These are phyloP conservation scores for Psidium friedrichsthalianum DNA, from an alignment of 345 rosid species.

Conservation along the genomic window DNA sequence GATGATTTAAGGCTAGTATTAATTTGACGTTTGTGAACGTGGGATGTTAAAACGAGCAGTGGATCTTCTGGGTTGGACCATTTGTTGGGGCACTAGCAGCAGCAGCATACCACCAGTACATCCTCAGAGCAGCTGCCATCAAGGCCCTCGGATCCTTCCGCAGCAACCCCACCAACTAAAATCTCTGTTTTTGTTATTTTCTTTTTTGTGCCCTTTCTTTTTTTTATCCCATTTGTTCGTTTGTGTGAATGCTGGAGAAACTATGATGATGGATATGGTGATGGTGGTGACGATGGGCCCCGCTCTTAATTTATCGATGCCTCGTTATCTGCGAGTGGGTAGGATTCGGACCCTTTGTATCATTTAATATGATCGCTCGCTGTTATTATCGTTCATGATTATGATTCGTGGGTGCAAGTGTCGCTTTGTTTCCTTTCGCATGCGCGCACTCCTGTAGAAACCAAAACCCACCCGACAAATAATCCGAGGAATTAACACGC, in stretches of 20 bases:
- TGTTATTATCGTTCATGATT: background rate
- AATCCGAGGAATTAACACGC: background rate
- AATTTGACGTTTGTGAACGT: background rate
- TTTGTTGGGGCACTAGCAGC: constrained; percentile 66
- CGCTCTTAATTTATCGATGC: background rate
- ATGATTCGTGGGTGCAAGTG: background rate
- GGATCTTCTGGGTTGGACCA: constrained; percentile 77
- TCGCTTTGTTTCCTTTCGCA: background rate
- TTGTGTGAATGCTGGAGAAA: background rate
- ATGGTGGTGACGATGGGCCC: background rate
- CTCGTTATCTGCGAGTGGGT: background rate
- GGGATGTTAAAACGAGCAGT: constrained; percentile 18
- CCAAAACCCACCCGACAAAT: background rate
- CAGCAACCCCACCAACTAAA: constrained; percentile 42
- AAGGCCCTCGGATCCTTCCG: constrained; percentile 64
- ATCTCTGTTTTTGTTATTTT: background rate
- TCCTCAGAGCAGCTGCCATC: constrained; percentile 48
- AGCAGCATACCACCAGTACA: constrained; percentile 49
- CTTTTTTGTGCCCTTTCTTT: background rate
- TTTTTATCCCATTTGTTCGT: constrained; percentile 4
- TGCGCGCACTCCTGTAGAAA: background rate
- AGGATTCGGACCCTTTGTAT: background rate
- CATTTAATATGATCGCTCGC: background rate
- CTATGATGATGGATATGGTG: background rate
- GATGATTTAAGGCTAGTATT: background rate